Evolutionary conservation across 1,284 basidiomycete genomes (phyloP), one percentile per base, ranked within the genome.

Genomic region (Inonotus obliquus): DNA sequence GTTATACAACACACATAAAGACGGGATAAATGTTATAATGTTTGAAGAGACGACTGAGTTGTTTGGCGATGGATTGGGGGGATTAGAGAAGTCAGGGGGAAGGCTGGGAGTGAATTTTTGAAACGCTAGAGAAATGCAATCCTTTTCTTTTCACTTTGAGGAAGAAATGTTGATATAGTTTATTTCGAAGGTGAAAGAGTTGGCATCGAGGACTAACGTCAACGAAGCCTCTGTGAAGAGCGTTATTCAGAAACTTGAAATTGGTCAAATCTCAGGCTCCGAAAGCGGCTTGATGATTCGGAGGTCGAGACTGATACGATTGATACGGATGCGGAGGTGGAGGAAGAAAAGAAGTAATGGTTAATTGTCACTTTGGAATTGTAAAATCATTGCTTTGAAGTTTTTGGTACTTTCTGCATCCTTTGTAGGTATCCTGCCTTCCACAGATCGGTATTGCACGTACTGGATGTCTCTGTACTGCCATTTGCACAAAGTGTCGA

Each of bases 21-120:
- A 76, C 13, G 77, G 79, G 61, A 74, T 78, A 45, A 69, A 75
- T n/a, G n/a, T 63, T 68, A 71, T 57, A 74, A 81, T 63, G 67
- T 80, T 39, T n/a, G 67, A 72, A 48, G 71, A 72, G 35, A 73
- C 75, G 6, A 76, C 79, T 65, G 71, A 74, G 68, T 72, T 19
- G 63, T 76, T 4, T 39, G 65, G 49, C 67, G 65, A 49, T 67
- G 68, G n/a, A 64, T 69, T 14, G 45, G 57, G 13, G 45, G 35
- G 41, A 52, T 62, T 51, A 65, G 73, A 58, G 69, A 72, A 58
- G 59, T 77, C 4, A 72, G 69, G 19, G 68, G 69, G 65, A 70
- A 71, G 58, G 74, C 68, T 13, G 73, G 74, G 67, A 67, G 39
- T 71, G 73, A 54, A 68, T 68, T 21, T 65, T 73, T 17, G 68